Evolutionary conservation across 441 rosid genomes (phyloP).

Genomic region (Lepidium campestre): DNA sequence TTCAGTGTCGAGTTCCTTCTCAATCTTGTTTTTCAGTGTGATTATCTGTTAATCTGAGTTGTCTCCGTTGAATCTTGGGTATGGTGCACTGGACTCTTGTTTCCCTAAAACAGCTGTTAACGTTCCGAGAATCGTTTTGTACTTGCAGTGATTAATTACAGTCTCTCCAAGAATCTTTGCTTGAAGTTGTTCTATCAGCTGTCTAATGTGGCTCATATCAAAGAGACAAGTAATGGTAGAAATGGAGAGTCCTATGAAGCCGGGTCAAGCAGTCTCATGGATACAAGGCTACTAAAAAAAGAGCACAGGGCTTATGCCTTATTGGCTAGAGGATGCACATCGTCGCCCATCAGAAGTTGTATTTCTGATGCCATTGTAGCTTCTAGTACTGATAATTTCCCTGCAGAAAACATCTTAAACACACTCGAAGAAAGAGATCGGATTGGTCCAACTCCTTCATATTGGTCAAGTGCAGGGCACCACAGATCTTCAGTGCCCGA

Average conservation of each 20-base stretch:
- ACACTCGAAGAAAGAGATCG: slow-evolving; percentile 57
- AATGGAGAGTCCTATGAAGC: slow-evolving; percentile 31
- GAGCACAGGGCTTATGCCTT: slow-evolving; percentile 71
- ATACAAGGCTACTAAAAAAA: slow-evolving; percentile 41
- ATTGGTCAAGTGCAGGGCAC: slow-evolving; percentile 94
- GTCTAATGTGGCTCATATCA: slow-evolving; percentile 38
- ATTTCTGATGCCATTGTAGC: slow-evolving; percentile 59
- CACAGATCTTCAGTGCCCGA: slow-evolving; percentile 68
- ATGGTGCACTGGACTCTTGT: background rate
- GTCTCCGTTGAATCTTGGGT: background rate
- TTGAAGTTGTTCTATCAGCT: slow-evolving; percentile 61
- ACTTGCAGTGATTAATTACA: slow-evolving; percentile 58
- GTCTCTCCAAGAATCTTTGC: slow-evolving; percentile 67
- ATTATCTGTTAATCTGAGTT: background rate
- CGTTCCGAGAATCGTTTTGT: background rate
- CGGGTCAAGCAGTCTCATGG: slow-evolving; percentile 45
- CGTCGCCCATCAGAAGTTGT: slow-evolving; percentile 41
- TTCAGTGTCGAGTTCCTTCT: background rate
- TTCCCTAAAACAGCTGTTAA: background rate
- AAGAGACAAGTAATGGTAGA: slow-evolving; percentile 25
- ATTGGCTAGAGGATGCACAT: slow-evolving; percentile 43
- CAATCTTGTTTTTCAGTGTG: background rate
- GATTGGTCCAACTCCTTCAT: slow-evolving; percentile 43
- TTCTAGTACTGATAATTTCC: slow-evolving; percentile 91
- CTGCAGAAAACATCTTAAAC: slow-evolving; percentile 62